A percentile compares a stretch with the other conserved stretches of the same genome.
Evolutionary conservation across 495 filamentous ascomycete genomes (phyloP).

Genomic region (Xylaria cubensis): DNA sequence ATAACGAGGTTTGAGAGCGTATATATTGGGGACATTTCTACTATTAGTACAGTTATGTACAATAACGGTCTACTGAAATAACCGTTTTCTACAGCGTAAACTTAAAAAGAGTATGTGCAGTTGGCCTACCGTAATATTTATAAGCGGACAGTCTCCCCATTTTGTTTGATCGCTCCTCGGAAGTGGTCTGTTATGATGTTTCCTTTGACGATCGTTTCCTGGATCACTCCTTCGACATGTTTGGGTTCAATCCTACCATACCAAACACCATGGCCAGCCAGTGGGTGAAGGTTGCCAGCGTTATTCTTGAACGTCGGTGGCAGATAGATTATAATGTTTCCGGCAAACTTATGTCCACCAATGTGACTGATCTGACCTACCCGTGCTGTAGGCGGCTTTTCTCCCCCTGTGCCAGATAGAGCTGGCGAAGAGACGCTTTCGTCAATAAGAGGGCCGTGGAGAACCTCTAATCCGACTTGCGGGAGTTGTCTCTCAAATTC

Average conservation of each 20-base stretch:
- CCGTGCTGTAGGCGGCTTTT: conserved; percentile 52
- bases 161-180: conserved; percentile 62
- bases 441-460: conserved; percentile 44
- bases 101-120: conserved; percentile 7
- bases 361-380: conserved; percentile 86
- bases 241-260: conserved; percentile 87
- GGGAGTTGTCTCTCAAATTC: conserved; percentile 67
- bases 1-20: background rate
- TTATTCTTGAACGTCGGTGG: conserved; percentile 60
- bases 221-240: conserved; percentile 85
- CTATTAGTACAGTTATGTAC: background rate
- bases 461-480: conserved; percentile 43
- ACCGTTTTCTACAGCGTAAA: background rate
- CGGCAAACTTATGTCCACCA: conserved; percentile 91
- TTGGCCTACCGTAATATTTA: conserved; percentile 27
- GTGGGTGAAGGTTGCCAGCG: conserved; percentile 53
- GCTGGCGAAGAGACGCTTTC: conserved; percentile 33
- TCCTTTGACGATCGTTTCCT: conserved; percentile 78
- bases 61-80: background rate
- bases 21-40: background rate
- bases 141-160: conserved; percentile 52
- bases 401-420: conserved; percentile 28
- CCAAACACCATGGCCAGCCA: conserved; percentile 88
- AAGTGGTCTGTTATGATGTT: conserved; percentile 79
- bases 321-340: conserved; percentile 91